Conservation (phyloP, 495 filamentous ascomycete genomes). For the Penicillium mononematosum region DNA sequence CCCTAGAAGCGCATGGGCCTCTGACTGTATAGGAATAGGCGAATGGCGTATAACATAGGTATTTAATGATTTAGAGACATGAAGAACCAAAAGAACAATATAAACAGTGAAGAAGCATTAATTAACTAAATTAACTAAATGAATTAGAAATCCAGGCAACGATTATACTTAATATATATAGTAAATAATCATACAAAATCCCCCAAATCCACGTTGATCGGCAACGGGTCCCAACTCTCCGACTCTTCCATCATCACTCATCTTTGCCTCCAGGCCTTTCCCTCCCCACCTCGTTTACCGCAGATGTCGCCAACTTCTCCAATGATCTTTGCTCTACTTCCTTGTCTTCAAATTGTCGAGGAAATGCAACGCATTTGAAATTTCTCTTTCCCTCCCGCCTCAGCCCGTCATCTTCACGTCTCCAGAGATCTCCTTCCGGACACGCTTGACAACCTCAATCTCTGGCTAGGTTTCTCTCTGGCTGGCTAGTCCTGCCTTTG, state of each 20-base stretch:
- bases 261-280: constrained; percentile 15
- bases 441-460: constrained; percentile 16
- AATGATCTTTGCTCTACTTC: constrained; percentile 24
- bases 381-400: constrained; percentile 14
- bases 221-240: constrained; percentile 21
- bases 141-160: not conserved
- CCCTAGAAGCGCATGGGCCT: constrained; percentile 8
- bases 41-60: not conserved
- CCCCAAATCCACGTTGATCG: constrained; percentile 7
- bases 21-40: not conserved
- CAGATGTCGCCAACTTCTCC: constrained; percentile 10
- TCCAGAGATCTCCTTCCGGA: constrained; percentile 5
- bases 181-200: not conserved
- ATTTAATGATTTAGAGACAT: not conserved
- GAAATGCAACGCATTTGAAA: constrained; percentile 25
- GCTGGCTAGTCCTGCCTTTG: constrained; percentile 1
- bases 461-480: constrained; percentile 14
- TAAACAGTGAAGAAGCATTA: not conserved
- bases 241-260: constrained; percentile 13
- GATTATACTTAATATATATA: not conserved
- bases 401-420: constrained; percentile 30
- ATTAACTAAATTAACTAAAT: not conserved
- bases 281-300: constrained; percentile 13
- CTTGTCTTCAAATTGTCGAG: constrained; percentile 21
- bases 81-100: not conserved